phyloP scores from a whole-genome alignment of 345 rosid genomes.

The Luvunga scandens region DNA sequence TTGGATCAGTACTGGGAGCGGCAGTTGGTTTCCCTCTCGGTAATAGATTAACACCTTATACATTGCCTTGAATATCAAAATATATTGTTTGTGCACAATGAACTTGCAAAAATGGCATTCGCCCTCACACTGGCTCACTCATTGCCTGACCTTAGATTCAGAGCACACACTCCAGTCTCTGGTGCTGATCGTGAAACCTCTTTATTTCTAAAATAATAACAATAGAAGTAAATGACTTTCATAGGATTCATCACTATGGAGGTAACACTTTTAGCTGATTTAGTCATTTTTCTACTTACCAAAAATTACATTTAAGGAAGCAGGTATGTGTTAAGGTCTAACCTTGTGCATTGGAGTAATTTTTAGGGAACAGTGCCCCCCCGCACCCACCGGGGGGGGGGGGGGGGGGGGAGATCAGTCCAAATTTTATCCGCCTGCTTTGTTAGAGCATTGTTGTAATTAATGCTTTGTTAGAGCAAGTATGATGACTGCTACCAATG shows the following conservation, averaged over 20 bases:
- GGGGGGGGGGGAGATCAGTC: too few species aligned
- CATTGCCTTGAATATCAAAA: neutral
- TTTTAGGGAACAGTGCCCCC: conserved; percentile 4
- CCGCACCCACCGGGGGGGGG: too few species aligned
- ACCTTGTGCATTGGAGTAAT: neutral
- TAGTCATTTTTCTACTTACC: neutral
- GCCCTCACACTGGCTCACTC: neutral
- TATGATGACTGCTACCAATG: neutral
- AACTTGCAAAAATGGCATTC: neutral
- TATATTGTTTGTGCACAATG: neutral
- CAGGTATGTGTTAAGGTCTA: neutral
- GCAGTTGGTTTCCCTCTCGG: conserved; percentile 77
- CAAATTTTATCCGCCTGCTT: neutral
- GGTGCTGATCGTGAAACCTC: neutral
- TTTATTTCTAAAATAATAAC: neutral
- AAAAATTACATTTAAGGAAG: neutral
- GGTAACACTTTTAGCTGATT: neutral
- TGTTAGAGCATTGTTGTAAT: neutral
- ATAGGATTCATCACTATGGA: neutral
- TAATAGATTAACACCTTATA: conserved; percentile 27
- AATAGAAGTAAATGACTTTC: neutral
- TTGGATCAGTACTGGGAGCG: conserved; percentile 80
- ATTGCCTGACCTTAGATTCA: neutral
- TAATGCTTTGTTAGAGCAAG: neutral
- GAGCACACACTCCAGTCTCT: too few species aligned